Conservation (phyloP, 148 eudicot species). For the Rhododendron simsii region DNA sequence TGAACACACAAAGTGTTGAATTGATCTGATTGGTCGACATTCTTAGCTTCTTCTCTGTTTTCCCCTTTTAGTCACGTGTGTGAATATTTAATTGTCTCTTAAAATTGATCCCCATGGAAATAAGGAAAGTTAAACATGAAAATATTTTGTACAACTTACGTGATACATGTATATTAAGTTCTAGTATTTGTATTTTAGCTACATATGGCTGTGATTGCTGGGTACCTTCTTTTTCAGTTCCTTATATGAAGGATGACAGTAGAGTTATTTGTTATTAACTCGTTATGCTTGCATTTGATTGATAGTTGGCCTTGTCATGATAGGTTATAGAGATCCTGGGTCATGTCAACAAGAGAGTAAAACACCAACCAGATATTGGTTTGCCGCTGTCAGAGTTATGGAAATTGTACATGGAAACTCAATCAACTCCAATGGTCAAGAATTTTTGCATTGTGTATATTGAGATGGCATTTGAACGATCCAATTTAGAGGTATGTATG, state of each 20-base stretch:
- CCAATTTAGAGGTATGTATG: conserved; percentile 45
- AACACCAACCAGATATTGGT: conserved; percentile 70
- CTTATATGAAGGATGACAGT: not conserved
- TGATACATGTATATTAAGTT: not conserved
- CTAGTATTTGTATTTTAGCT: not conserved
- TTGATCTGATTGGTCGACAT: not conserved
- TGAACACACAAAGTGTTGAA: not conserved
- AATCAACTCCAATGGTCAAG: conserved; percentile 70
- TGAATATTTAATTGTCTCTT: not conserved
- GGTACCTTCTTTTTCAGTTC: not conserved
- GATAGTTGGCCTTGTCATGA: conserved; percentile 7
- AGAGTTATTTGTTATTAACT: not conserved
- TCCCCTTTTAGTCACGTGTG: not conserved
- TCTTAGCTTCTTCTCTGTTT: not conserved
- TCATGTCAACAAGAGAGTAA: conserved; percentile 96
- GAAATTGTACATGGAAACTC: conserved; percentile 62
- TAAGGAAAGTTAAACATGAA: not conserved
- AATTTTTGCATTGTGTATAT: conserved; percentile 92
- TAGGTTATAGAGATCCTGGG: conserved; percentile 86
- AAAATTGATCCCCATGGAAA: not conserved
- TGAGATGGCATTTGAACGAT: conserved; percentile 93
- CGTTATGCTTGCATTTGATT: conserved; percentile 1
- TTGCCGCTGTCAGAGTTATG: conserved; percentile 78
- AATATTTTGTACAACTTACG: not conserved
- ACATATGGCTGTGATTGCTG: not conserved